Base-by-base conservation (phyloP, 2,329 filamentous ascomycete genomes). In the Arthrobotrys megalospora region DNA sequence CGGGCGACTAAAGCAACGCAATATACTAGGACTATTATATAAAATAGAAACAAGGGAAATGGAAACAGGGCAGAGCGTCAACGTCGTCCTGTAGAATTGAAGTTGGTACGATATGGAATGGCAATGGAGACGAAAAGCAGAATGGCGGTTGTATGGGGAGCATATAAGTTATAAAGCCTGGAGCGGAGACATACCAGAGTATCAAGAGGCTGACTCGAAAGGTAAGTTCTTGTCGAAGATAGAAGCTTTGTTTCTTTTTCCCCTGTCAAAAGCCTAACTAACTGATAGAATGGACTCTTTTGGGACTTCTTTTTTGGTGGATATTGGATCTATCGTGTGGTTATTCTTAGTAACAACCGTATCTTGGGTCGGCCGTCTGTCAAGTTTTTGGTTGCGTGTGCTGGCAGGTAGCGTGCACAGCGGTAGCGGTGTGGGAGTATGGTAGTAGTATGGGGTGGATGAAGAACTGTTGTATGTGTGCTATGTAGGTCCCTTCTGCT, bases 21-120 rank as follows among this genome's bases (percentile, higher is more conserved):
- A 77, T 71, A 60, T 64, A 58, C 60, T 64, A 65, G 66, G 72
- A 66, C 60, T 65, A 71, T 77, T 70, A 70, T 70, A 70, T 77
- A 72, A 72, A 78, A 66, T 63, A 50, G 60, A 68, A 63, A 65
- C 58, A 78, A 70, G 62, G 63, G 52, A 53, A 76, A 69, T 50
- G 55, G 64, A 69, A 69, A 78, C 75, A 78, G 75, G 75, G 67
- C 63, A 72, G 75, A 78, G 75, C 75, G 75, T 78, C 75, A 78
- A 78, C 75, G 75, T 78, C 75, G 75, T 70, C 75, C 75, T 78
- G 75, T 78, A 78, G 75, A 78, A 78, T 67, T 78, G 75, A 78
- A 78, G 67, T 58, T 78, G 50, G 66, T 50, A 63, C 43, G 53
- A 53, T 66, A 19, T 24, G 50, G 65, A 47, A 69, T 53, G 48